phyloP scores from a whole-genome alignment of 768 basidiomycete genomes.

The Inosperma sp. region DNA sequence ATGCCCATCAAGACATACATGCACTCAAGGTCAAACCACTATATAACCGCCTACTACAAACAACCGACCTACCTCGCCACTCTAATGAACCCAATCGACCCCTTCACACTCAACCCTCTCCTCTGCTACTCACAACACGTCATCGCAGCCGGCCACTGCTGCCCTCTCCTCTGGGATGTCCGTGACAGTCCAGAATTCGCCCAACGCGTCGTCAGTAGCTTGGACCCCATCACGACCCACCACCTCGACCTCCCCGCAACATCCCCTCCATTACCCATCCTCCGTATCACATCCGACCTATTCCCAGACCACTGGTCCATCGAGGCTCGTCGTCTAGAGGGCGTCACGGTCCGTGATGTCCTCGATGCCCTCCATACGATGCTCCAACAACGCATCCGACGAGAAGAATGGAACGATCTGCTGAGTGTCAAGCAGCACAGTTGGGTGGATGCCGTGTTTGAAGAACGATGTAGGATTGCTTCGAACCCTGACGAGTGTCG shows the following conservation, averaged over 20 bases:
- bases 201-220: constrained; percentile 22
- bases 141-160: constrained; percentile 22
- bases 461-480: constrained; percentile 42
- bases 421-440: constrained; percentile 39
- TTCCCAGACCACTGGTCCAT: constrained; percentile 43
- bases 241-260: constrained; percentile 43
- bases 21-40: too few relatives aligned
- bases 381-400: constrained; percentile 35
- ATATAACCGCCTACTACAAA: too few relatives aligned
- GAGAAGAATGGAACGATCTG: constrained; percentile 40
- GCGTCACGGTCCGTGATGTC: constrained; percentile 51
- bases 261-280: constrained; percentile 32
- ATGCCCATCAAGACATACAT: too few relatives aligned
- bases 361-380: constrained; percentile 41
- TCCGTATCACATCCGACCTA: constrained; percentile 45
- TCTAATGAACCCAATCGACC: background rate
- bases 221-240: constrained; percentile 23
- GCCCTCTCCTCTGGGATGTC: constrained; percentile 47
- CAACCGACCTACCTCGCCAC: too few relatives aligned
- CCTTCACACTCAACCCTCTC: constrained; percentile 32
- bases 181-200: constrained; percentile 37
- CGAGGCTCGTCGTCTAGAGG: constrained; percentile 35
- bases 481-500: constrained; percentile 31
- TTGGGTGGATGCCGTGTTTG: constrained; percentile 39
- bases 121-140: constrained; percentile 37